Evolutionary conservation across 768 basidiomycete species (phyloP), one percentile per base, ranked within the genome.

Genomic region (Cystobasidium ongulense): DNA sequence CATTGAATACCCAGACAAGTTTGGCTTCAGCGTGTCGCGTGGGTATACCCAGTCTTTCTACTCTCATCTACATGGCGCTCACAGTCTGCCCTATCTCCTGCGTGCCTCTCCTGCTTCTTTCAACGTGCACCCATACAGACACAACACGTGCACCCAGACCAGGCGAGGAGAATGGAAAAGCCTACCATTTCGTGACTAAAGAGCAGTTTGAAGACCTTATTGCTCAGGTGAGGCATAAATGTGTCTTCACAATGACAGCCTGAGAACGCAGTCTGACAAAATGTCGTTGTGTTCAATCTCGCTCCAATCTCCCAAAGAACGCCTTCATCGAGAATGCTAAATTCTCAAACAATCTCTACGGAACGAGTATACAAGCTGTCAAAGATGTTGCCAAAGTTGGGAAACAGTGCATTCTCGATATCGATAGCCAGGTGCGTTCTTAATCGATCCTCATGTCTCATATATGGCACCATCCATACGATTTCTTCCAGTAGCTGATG

Each of bases 21-120:
- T 97, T 80, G 90, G 90, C 10, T 98, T 97, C 84, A 89, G 89
- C 80, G 89, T 98, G 68, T 96, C 93, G 46, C 95, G 92, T 94
- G 81, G 64, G 87, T 80, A 11, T 41, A 18, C 7, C 7, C 18
- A 62, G 29, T 1, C 65, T 11, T 71, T 36, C 27, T 18, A 0
- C 35, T 23, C 33, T 52, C 52, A 5, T 43, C 41, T 38, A 27
- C 25, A 65, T 54, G 36, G n/a, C 36, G 35, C 52, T n/a, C 52
- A 23, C 29, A 1, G 13, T 46, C 36, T 27, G 5, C 23, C 21
- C 63, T 31, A 11, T 13, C 39, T 7, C 23, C 54, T 54, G n/a
- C 57, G 71, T 36, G 38, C 8, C 17, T 25, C 52, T 31, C n/a
- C 29, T 61, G 61, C 36, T 23, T 59, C 18, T 62, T 17, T 25